Base-by-base conservation (phyloP, 208 protist genomes). In the Trypanosoma caninum region DNA sequence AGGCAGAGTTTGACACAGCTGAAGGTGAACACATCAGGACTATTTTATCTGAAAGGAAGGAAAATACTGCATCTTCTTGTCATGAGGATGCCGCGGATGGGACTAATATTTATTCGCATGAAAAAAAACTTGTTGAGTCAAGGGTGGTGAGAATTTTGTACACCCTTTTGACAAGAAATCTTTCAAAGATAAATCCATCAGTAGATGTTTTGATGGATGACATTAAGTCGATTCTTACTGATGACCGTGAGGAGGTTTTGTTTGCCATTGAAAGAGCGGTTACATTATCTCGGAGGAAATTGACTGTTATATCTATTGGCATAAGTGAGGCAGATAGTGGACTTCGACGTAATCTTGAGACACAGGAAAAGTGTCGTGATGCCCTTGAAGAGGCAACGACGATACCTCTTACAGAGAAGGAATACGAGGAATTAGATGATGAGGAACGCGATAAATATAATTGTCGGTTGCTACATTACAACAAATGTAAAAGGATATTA, bases 381-480 rank as follows among this genome's bases (percentile, higher is more conserved):
- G 52, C 35, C 10, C 60, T 82, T 8, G 40, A 78, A 3, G 73
- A 45, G 1, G 79, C 84, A 2, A 65, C 71, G 4, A 64, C 86
- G 11, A 50, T 74, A 13, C 69, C 79, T 9, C 42, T 97, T 20
- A 62, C 63, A 6, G 92, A 97, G 60, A 80, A 69, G 8, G 81
- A 69, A 13, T 97, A 89, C 69, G 92, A 91, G 56, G 52, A 58
- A 25, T 53, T 94, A 7, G 45, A 22, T 27, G 61, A 54, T 16
- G 69, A 56, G 27, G 79, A 80, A 16, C 84, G 80, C 0, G 76
- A 87, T 13, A 60, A 64, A 9, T 93, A 94, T 76, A 93, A 94
- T 61, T 41, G 46, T 7, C 75, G 74, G 9, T 74, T 95, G 14
- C 79, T 92, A 66, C 74, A 89, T 48, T 86, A 79, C 58, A 94